These are phyloP conservation scores for Coprinopsis cinerea DNA, from an alignment of 768 basidiomycete genomes.

Conservation along the genomic window DNA sequence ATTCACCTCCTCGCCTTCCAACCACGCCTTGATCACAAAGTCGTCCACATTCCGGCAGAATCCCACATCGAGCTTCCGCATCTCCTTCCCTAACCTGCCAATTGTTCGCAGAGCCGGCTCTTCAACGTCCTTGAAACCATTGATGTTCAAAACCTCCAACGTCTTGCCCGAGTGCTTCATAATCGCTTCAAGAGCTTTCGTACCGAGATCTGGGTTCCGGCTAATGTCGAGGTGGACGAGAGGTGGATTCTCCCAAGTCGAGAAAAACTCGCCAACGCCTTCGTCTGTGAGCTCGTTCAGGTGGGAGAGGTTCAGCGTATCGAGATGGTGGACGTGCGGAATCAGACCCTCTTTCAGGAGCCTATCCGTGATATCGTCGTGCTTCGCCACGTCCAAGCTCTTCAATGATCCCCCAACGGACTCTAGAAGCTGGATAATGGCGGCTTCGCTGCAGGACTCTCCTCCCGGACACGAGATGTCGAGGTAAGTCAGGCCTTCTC, in stretches of 20 bases:
- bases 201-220: slow-evolving; percentile 51
- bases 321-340: slow-evolving; percentile 40
- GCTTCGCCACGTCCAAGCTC: slow-evolving; percentile 67
- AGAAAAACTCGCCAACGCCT: slow-evolving; percentile 68
- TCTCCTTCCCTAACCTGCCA: slow-evolving; percentile 26
- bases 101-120: slow-evolving; percentile 35
- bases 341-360: slow-evolving; percentile 59
- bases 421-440: slow-evolving; percentile 49
- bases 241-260: slow-evolving; percentile 46
- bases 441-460: slow-evolving; percentile 47
- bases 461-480: slow-evolving; percentile 61
- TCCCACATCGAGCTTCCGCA: slow-evolving; percentile 69
- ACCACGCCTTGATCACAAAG: slow-evolving; percentile 67
- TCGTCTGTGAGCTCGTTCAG: slow-evolving; percentile 61
- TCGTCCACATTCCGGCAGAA: slow-evolving; percentile 85
- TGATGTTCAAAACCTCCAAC: slow-evolving; percentile 62
- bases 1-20: slow-evolving; percentile 32
- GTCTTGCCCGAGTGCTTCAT: slow-evolving; percentile 58
- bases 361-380: slow-evolving; percentile 52
- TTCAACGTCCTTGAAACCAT: slow-evolving; percentile 65
- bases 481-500: slow-evolving; percentile 40
- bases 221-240: slow-evolving; percentile 54
- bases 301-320: slow-evolving; percentile 48
- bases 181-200: slow-evolving; percentile 53
- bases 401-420: slow-evolving; percentile 49